phyloP scores from a whole-genome alignment of 1,139 yeast species.

The Yamadazyma conglobata region DNA sequence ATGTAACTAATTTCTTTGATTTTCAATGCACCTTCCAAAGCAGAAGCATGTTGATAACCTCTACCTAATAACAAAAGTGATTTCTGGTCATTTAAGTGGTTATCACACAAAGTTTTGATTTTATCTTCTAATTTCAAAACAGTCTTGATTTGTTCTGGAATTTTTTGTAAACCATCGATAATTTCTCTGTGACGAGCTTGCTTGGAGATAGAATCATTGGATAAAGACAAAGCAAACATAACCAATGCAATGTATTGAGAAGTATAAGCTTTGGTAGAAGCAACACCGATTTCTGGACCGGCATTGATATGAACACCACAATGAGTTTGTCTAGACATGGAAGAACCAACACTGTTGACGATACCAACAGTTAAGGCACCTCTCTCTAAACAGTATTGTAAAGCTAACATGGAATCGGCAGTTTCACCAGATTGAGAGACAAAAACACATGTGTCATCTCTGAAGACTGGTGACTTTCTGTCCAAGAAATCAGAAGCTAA shows the following conservation, averaged over 20 bases:
- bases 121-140: conserved; percentile 71
- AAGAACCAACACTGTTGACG: conserved; percentile 90
- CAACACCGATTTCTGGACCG: conserved; percentile 99
- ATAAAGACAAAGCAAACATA: conserved; percentile 90
- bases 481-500: conserved; percentile 97
- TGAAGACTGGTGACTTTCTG: conserved; percentile 90
- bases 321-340: conserved; percentile 92
- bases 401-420: conserved; percentile 95
- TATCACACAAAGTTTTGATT: conserved; percentile 74
- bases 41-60: conserved; percentile 97
- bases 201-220: conserved; percentile 85
- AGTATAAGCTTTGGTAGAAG: conserved; percentile 98
- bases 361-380: conserved; percentile 98
- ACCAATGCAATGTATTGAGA: conserved; percentile 97
- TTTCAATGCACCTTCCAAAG: conserved; percentile 96
- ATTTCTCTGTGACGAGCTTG: conserved; percentile 76
- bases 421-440: conserved; percentile 99
- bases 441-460: conserved; percentile 96
- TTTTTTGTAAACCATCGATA: conserved; percentile 77
- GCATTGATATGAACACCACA: conserved; percentile 99
- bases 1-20: conserved; percentile 97
- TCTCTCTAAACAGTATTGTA: conserved; percentile 93
- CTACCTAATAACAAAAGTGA: conserved; percentile 90
- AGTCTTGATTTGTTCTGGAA: conserved; percentile 80
- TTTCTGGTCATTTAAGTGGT: conserved; percentile 72